These are phyloP conservation scores for Yamadazyma songkhlaensis DNA, from an alignment of 1,139 yeast species.

Conservation along the genomic window DNA sequence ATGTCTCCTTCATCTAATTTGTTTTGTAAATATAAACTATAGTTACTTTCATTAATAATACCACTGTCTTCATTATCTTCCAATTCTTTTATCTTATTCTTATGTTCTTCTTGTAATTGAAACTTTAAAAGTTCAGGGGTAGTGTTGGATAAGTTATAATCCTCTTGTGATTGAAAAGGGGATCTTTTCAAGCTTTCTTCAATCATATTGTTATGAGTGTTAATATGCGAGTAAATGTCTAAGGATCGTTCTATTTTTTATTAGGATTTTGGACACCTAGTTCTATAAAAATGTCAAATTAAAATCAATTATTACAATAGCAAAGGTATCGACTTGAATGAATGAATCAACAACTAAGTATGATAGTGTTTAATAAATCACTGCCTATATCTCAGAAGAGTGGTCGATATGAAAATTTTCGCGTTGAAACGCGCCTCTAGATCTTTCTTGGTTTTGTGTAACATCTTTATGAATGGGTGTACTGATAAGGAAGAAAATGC, in stretches of 20 bases:
- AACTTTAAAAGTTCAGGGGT: conserved; percentile 45
- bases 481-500: too few species aligned
- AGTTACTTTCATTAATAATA: conserved; percentile 29
- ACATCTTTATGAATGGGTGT: not conserved
- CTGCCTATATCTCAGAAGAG: too few species aligned
- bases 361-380: too few species aligned
- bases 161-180: conserved; percentile 36
- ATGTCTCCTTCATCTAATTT: conserved; percentile 31
- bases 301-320: too few species aligned
- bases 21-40: conserved; percentile 35
- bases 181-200: conserved; percentile 35
- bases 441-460: not conserved
- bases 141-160: conserved; percentile 16
- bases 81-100: conserved; percentile 26
- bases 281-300: too few species aligned
- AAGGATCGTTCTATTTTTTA: too few species aligned
- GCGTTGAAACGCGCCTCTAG: conserved; percentile 1
- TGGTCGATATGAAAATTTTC: not conserved
- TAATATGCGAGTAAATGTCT: not conserved
- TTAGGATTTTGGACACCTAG: too few species aligned
- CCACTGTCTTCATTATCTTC: conserved; percentile 1
- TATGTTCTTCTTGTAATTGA: conserved; percentile 43
- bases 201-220: conserved; percentile 20
- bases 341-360: too few species aligned
- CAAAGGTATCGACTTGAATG: too few species aligned